Conservation (phyloP, 225 moss, liverwort and hornwort species). For the Ulota crispa region DNA sequence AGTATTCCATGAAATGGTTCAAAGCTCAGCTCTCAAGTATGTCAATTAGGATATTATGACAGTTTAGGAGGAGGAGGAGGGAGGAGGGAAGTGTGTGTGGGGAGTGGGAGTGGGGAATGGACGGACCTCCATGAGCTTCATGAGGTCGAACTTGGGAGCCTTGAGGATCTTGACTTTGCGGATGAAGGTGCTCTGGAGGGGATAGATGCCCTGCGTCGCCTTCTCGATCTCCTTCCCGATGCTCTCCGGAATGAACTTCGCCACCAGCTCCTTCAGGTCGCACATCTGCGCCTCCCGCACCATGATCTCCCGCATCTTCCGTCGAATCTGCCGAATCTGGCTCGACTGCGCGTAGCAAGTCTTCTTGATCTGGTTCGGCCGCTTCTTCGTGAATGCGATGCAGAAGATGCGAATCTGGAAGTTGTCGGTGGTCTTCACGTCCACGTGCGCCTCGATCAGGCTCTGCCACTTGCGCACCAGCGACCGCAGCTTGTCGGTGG, state of each 20-base stretch:
- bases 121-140: conserved; percentile 59
- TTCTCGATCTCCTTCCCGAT: conserved; percentile 34
- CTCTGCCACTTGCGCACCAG: conserved; percentile 72
- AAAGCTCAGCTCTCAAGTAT: not conserved
- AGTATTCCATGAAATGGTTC: not conserved
- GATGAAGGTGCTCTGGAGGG: conserved; percentile 59
- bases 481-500: conserved; percentile 66
- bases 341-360: conserved; percentile 49
- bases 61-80: not conserved
- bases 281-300: conserved; percentile 47
- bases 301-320: conserved; percentile 64
- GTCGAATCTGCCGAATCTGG: conserved; percentile 52
- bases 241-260: conserved; percentile 59
- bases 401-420: conserved; percentile 55
- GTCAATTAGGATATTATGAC: not conserved
- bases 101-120: too few relatives aligned
- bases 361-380: conserved; percentile 59
- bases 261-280: conserved; percentile 57
- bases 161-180: conserved; percentile 64
- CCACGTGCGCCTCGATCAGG: conserved; percentile 42
- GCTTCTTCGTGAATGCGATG: conserved; percentile 56
- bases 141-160: conserved; percentile 61
- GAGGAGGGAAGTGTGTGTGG: too few relatives aligned
- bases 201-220: conserved; percentile 62
- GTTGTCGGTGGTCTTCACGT: conserved; percentile 36